These are phyloP conservation scores for Ogataea saltuana DNA, from an alignment of 805 yeast species.

Conservation along the genomic window DNA sequence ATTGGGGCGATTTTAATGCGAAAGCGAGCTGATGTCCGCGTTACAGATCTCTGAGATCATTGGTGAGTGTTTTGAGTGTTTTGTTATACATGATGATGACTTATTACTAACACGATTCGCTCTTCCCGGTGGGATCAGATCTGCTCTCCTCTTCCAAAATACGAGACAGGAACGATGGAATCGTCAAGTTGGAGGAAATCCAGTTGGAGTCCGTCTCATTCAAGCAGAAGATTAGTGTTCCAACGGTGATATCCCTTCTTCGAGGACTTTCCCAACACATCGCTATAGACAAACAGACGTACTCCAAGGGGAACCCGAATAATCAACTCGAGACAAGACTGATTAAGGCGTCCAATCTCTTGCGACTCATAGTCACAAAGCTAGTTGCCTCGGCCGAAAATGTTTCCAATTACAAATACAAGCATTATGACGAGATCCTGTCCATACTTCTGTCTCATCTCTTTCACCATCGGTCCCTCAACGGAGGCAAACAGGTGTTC, in stretches of 20 bases:
- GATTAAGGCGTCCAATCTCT: slow-evolving; percentile 23
- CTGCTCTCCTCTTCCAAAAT: slow-evolving; percentile 50
- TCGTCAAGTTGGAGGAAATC: slow-evolving; percentile 40
- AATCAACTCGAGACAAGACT: slow-evolving; percentile 28
- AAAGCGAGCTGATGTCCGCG: slow-evolving; percentile 2
- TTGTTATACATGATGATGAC: neutral
- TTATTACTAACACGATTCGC: neutral
- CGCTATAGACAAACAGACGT: slow-evolving; percentile 24
- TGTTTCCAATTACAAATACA: slow-evolving; percentile 26
- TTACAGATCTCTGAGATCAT: slow-evolving; percentile 7
- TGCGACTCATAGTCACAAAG: slow-evolving; percentile 20
- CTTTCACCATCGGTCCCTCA: slow-evolving; percentile 11
- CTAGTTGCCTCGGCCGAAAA: slow-evolving; percentile 16
- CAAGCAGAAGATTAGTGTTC: slow-evolving; percentile 21
- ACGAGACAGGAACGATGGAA: slow-evolving; percentile 55
- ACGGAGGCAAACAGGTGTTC: slow-evolving; percentile 16
- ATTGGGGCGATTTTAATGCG: no score
- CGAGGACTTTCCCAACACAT: slow-evolving; percentile 24
- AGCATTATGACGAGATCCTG: slow-evolving; percentile 30
- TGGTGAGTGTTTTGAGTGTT: neutral
- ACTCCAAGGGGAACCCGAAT: slow-evolving; percentile 24
- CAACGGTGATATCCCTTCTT: slow-evolving; percentile 16
- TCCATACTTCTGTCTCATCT: slow-evolving; percentile 21
- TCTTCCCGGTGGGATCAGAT: slow-evolving; percentile 13
- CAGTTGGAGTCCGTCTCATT: slow-evolving; percentile 26